A percentile compares a stretch with the other conserved stretches of the same genome.
These are phyloP conservation scores for Plasmodium vinckei DNA, from an alignment of 169 alveolate genomes.

Conservation along the genomic window DNA sequence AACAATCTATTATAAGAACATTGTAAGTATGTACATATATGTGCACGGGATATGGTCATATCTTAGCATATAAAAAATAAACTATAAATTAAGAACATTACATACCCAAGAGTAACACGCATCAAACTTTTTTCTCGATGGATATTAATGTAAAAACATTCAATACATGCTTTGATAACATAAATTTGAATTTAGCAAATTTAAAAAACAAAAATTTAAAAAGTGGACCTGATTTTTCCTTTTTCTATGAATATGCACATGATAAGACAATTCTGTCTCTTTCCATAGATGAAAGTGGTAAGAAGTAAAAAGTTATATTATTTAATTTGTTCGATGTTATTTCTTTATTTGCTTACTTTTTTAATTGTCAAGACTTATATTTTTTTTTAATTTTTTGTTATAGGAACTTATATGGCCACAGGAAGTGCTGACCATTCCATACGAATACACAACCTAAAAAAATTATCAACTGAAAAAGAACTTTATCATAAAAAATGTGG, in stretches of 20 bases:
- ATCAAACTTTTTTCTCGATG: not conserved
- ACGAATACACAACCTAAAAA: conserved; percentile 66
- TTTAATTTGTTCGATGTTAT: not conserved
- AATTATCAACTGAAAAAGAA: conserved; percentile 51
- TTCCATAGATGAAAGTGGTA: conserved; percentile 75
- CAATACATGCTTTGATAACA: conserved; percentile 69
- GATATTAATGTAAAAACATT: conserved; percentile 39
- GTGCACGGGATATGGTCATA: too few species aligned
- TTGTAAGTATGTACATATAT: too few species aligned
- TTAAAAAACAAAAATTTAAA: conserved; percentile 59
- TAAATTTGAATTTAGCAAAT: conserved; percentile 32
- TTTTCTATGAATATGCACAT: conserved; percentile 73
- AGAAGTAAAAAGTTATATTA: not conserved
- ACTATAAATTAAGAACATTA: too few species aligned
- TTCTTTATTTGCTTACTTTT: not conserved
- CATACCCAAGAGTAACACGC: too few species aligned
- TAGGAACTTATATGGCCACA: conserved; percentile 74
- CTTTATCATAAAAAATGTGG: conserved; percentile 76
- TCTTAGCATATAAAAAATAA: too few species aligned
- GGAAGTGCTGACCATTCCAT: conserved; percentile 75
- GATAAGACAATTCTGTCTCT: conserved; percentile 62
- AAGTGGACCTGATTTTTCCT: conserved; percentile 69
- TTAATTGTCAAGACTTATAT: not conserved
- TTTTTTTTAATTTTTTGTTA: not conserved
- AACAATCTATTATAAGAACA: too few species aligned